Evolutionary conservation across 495 filamentous ascomycete genomes (phyloP).

Genomic region (Podospora pseudoanserina): DNA sequence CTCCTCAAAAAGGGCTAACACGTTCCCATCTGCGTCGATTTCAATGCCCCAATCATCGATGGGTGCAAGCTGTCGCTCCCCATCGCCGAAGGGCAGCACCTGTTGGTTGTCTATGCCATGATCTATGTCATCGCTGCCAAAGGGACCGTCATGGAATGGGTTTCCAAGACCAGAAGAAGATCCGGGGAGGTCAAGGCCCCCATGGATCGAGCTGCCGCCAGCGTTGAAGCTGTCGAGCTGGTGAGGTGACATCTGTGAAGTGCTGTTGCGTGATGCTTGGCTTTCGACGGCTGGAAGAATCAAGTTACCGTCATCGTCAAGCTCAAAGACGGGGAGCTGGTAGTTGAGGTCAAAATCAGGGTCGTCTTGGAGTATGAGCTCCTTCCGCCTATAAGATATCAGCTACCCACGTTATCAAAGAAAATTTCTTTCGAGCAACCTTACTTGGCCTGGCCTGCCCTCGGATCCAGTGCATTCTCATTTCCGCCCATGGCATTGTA

Average conservation of each 20-base stretch:
- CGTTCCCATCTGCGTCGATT: conserved; percentile 42
- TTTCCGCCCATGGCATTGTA: conserved; percentile 43
- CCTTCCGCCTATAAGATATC: conserved; percentile 58
- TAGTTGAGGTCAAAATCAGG: conserved; percentile 63
- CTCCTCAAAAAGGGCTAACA: conserved; percentile 30
- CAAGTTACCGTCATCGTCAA: conserved; percentile 55
- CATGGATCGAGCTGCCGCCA: conserved; percentile 21
- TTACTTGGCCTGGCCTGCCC: conserved; percentile 70
- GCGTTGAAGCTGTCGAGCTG: conserved; percentile 18
- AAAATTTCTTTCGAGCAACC: conserved; percentile 17
- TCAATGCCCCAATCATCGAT: conserved; percentile 40
- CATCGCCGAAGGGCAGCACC: conserved; percentile 25
- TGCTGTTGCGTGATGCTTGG: conserved; percentile 45
- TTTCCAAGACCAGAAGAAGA: conserved; percentile 13
- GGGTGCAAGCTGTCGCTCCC: conserved; percentile 26
- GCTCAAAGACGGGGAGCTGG: conserved; percentile 28
- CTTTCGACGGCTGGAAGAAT: conserved; percentile 26
- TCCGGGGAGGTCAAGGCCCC: conserved; percentile 23
- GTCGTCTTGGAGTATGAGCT: conserved; percentile 77
- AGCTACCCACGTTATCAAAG: background rate
- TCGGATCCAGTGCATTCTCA: conserved; percentile 59
- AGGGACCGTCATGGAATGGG: conserved; percentile 12
- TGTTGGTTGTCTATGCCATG: conserved; percentile 23
- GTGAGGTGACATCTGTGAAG: conserved; percentile 42
- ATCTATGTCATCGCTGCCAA: conserved; percentile 19